Evolutionary conservation across 2,329 filamentous ascomycete genomes (phyloP).

Genomic region (Microsporum audouinii): DNA sequence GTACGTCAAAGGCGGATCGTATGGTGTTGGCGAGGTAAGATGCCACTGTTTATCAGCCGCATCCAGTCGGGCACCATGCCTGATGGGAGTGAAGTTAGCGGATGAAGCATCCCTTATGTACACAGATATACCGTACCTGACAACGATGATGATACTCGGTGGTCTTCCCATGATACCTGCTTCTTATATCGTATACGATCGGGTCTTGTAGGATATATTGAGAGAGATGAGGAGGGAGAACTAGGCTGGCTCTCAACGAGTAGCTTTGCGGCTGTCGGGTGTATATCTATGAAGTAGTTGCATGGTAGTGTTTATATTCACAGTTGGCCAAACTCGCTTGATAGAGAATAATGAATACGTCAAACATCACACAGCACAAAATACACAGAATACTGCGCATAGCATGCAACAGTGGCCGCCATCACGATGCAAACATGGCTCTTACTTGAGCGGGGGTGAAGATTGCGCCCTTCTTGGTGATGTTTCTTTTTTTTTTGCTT

Average conservation of each 20-base stretch:
- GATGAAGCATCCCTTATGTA: neutral
- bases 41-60: conserved; percentile 94
- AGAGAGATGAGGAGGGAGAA: neutral
- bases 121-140: conserved; percentile 6
- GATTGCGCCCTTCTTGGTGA: no score
- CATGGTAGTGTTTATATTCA: neutral
- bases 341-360: neutral
- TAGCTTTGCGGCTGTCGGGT: neutral
- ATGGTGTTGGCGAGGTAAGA: conserved; percentile 80
- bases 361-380: neutral
- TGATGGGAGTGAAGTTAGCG: conserved; percentile 20
- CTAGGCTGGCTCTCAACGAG: neutral
- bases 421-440: neutral
- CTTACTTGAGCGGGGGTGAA: no score
- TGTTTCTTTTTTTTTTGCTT: no score
- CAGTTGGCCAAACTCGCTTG: neutral
- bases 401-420: neutral
- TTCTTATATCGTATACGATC: neutral
- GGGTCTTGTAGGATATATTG: neutral
- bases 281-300: neutral
- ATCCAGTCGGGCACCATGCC: conserved; percentile 88
- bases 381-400: neutral
- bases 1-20: conserved; percentile 90
- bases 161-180: conserved; percentile 8
- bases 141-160: conserved; percentile 10